Conservation (phyloP, 1,284 basidiomycete genomes). For the Pascua sp. region DNA sequence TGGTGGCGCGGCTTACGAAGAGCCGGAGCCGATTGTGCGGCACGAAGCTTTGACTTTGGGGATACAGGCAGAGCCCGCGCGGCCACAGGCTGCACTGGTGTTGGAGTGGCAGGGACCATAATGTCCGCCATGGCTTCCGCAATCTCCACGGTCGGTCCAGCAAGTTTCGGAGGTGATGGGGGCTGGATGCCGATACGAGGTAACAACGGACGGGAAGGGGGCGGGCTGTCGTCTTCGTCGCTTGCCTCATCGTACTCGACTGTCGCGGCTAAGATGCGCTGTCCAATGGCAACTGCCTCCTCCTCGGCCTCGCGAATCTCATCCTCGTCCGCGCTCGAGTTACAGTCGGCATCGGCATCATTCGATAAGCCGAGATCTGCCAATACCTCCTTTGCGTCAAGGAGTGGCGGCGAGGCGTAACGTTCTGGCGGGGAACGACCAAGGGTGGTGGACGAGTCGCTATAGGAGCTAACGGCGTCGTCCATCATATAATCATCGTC, state of each 20-base stretch:
- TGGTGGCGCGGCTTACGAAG: neutral
- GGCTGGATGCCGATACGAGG: too few species aligned
- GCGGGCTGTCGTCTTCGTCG: conserved; percentile 3
- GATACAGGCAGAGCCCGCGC: too few species aligned
- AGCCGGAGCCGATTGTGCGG: conserved; percentile 12
- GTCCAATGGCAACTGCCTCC: conserved; percentile 12
- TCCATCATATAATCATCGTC: conserved; percentile 26
- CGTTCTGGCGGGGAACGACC: neutral
- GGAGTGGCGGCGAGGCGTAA: conserved; percentile 7
- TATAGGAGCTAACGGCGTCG: neutral
- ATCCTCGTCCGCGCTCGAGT: conserved; percentile 2
- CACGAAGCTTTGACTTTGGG: conserved; percentile 2
- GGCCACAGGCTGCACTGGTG: too few species aligned
- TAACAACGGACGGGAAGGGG: neutral
- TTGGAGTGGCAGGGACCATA: neutral
- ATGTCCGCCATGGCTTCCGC: neutral
- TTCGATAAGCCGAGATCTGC: conserved; percentile 6
- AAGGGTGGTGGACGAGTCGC: neutral
- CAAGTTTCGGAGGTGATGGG: too few species aligned
- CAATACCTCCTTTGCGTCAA: conserved; percentile 9
- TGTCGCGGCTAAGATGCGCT: conserved; percentile 18
- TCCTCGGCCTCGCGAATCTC: conserved; percentile 11
- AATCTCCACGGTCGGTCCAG: neutral
- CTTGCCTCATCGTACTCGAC: conserved; percentile 18
- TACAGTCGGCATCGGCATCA: conserved; percentile 9